phyloP scores from a whole-genome alignment of 2,329 filamentous ascomycete species.

The Nemania sp. region DNA sequence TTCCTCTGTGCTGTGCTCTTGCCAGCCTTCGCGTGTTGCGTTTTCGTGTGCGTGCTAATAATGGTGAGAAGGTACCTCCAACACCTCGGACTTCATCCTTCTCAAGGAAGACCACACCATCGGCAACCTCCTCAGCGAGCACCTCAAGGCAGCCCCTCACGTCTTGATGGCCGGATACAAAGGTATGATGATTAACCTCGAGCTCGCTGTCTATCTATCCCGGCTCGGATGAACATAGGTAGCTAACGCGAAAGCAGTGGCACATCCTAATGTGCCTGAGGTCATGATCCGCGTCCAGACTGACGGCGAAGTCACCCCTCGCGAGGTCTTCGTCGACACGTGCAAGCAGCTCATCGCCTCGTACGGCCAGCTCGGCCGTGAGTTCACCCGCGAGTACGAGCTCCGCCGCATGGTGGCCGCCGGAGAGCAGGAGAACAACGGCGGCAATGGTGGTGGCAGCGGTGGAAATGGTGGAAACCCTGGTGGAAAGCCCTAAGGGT shows the following conservation, averaged over 20 bases:
- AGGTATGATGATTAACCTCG: conserved; percentile 52
- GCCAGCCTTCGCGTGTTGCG: not conserved
- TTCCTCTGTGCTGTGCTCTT: not conserved
- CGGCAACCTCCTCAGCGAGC: conserved; percentile 84
- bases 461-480: conserved; percentile 32
- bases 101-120: conserved; percentile 98
- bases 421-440: conserved; percentile 57
- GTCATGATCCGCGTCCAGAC: conserved; percentile 83
- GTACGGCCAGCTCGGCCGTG: conserved; percentile 77
- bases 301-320: conserved; percentile 84
- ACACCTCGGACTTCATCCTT: conserved; percentile 92
- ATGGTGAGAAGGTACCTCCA: conserved; percentile 74
- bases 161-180: conserved; percentile 94
- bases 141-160: conserved; percentile 81
- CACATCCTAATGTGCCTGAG: conserved; percentile 65
- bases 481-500: conserved; percentile 36
- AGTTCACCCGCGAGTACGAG: conserved; percentile 93
- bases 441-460: no score
- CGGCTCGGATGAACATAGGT: not conserved
- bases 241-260: conserved; percentile 46
- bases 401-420: conserved; percentile 81
- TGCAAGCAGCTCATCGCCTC: conserved; percentile 84
- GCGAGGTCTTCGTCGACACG: conserved; percentile 79
- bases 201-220: conserved; percentile 34
- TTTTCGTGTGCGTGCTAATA: not conserved